A percentile compares a stretch with the other conserved stretches of the same genome.
phyloP scores from a whole-genome alignment of 2,329 filamentous ascomycete species.

The Parastagonospora avenae region DNA sequence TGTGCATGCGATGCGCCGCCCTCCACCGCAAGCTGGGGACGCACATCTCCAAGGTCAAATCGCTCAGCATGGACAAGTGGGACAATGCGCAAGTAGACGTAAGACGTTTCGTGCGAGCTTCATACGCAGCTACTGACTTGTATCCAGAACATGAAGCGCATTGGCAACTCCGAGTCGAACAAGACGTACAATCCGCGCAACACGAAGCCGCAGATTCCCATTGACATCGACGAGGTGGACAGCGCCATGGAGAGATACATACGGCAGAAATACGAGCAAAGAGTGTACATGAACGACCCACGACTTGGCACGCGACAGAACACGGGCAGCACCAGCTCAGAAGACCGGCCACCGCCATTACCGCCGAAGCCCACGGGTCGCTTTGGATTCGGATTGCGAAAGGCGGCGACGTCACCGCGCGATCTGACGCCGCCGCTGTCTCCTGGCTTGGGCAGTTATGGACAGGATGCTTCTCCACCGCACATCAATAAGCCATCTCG shows the following conservation, averaged over 20 bases:
- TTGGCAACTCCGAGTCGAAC: constrained; percentile 86
- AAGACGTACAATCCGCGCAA: constrained; percentile 86
- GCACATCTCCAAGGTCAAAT: constrained; percentile 98
- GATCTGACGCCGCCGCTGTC: constrained; percentile 55
- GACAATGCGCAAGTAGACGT: constrained; percentile 95
- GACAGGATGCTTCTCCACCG: constrained; percentile 42
- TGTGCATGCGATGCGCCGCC: constrained; percentile 96
- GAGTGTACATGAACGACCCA: constrained; percentile 52
- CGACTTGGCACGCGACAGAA: constrained; percentile 56
- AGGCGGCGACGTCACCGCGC: constrained; percentile 72
- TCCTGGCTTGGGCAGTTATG: constrained; percentile 40
- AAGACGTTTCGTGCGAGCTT: constrained; percentile 38
- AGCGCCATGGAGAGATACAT: constrained; percentile 96
- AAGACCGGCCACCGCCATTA: constrained; percentile 62
- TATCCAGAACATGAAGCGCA: constrained; percentile 85
- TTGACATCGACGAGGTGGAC: constrained; percentile 91
- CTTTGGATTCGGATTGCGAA: constrained; percentile 69
- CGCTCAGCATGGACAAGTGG: constrained; percentile 98
- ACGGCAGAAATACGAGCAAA: constrained; percentile 86
- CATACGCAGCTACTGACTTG: constrained; percentile 16
- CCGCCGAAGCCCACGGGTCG: constrained; percentile 65
- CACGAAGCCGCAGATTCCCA: constrained; percentile 79
- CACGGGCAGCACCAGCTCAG: constrained; percentile 61
- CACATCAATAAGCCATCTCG: constrained; percentile 67
- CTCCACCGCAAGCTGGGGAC: constrained; percentile 96